Evolutionary conservation across 2,329 filamentous ascomycete genomes (phyloP).

Genomic region (Aspergillus sp.): DNA sequence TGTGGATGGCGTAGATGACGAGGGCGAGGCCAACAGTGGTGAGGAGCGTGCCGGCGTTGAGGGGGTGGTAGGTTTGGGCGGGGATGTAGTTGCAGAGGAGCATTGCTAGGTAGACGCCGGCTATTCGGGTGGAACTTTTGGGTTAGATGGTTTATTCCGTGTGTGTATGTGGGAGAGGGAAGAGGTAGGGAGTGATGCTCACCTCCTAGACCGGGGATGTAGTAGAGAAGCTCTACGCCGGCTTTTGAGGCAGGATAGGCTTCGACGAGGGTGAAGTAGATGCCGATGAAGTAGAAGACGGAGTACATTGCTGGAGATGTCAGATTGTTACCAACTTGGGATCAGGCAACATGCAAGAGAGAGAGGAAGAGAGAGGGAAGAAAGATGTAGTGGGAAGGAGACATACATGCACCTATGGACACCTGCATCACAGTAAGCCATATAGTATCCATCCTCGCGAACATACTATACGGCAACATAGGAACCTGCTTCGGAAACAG

Average conservation of each 20-base stretch:
- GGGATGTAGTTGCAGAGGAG: constrained; percentile 62
- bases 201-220: constrained; percentile 63
- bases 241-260: constrained; percentile 52
- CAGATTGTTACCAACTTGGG: background rate
- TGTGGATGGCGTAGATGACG: constrained; percentile 57
- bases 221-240: constrained; percentile 61
- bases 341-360: too few relatives aligned
- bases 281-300: constrained; percentile 67
- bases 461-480: constrained; percentile 64
- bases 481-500: constrained; percentile 56
- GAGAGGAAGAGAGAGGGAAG: too few relatives aligned
- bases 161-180: background rate
- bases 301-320: constrained; percentile 41
- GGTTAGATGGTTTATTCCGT: background rate
- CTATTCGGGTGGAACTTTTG: constrained; percentile 19
- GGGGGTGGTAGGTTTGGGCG: constrained; percentile 59
- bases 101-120: constrained; percentile 59
- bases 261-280: constrained; percentile 66
- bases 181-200: constrained; percentile 14
- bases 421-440: constrained; percentile 65
- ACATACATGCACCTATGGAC: constrained; percentile 54
- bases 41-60: constrained; percentile 57
- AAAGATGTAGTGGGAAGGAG: constrained; percentile 8
- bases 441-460: constrained; percentile 57
- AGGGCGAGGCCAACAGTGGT: constrained; percentile 60